Evolutionary conservation across 768 basidiomycete species (phyloP).

Genomic region (Mycena indigotica): DNA sequence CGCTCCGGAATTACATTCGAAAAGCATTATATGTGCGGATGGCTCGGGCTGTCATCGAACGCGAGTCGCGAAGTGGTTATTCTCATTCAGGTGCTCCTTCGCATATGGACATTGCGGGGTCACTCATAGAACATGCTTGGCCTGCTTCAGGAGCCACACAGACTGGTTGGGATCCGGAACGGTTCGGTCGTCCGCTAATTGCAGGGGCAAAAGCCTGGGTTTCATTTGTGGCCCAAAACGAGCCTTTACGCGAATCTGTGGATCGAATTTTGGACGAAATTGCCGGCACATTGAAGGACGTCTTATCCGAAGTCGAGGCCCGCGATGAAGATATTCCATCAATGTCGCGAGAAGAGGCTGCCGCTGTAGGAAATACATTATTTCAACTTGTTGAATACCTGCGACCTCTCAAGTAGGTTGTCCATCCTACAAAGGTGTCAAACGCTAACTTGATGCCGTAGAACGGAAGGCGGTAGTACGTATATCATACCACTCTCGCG

Average conservation of each 20-base stretch:
- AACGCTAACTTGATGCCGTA: slow-evolving; percentile 14
- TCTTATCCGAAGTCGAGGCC: slow-evolving; percentile 72
- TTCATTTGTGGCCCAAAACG: slow-evolving; percentile 32
- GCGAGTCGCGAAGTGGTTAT: slow-evolving; percentile 53
- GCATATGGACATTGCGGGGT: slow-evolving; percentile 60
- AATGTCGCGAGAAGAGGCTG: slow-evolving; percentile 70
- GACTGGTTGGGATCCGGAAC: slow-evolving; percentile 66
- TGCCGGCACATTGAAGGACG: slow-evolving; percentile 68
- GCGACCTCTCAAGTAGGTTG: slow-evolving; percentile 56
- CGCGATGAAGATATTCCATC: slow-evolving; percentile 53
- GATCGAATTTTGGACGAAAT: slow-evolving; percentile 70
- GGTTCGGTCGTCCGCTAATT: slow-evolving; percentile 56
- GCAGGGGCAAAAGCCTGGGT: slow-evolving; percentile 66
- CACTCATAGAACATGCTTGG: slow-evolving; percentile 75
- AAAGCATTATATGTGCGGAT: slow-evolving; percentile 61
- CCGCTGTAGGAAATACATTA: slow-evolving; percentile 63
- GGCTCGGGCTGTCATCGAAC: slow-evolving; percentile 65
- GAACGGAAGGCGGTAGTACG: slow-evolving; percentile 47
- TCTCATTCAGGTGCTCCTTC: slow-evolving; percentile 62
- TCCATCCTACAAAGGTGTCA: not conserved
- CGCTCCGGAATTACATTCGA: slow-evolving; percentile 64
- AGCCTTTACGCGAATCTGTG: slow-evolving; percentile 35
- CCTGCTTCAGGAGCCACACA: slow-evolving; percentile 56
- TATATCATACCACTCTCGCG: slow-evolving; percentile 56
- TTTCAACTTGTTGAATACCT: slow-evolving; percentile 61